Evolutionary conservation across 2,329 filamentous ascomycete genomes (phyloP).

Genomic region (Fusarium napiforme): DNA sequence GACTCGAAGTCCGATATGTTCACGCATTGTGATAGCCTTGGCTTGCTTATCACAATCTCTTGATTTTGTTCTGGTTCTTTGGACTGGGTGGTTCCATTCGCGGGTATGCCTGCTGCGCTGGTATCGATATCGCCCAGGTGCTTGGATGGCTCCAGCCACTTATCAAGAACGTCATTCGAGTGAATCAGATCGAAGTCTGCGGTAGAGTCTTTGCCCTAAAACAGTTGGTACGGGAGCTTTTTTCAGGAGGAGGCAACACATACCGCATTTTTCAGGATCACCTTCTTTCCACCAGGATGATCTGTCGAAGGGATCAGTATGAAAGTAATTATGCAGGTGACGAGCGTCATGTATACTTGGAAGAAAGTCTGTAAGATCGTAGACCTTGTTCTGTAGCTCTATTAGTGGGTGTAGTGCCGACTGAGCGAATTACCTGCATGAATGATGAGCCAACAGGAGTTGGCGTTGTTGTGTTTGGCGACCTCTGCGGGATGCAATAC

Average conservation of each 20-base stretch:
- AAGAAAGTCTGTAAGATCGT: slow-evolving; percentile 27
- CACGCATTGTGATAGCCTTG: slow-evolving; percentile 8
- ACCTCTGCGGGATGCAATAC: slow-evolving; percentile 10
- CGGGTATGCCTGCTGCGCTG: background rate
- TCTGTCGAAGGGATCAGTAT: background rate
- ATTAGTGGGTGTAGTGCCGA: background rate
- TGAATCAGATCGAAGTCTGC: slow-evolving; percentile 19
- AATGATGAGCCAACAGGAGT: slow-evolving; percentile 28
- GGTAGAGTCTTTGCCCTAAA: slow-evolving; percentile 22
- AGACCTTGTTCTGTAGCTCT: slow-evolving; percentile 1
- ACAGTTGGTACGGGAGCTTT: background rate
- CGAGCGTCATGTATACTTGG: background rate
- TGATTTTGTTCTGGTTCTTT: background rate
- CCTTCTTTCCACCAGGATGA: slow-evolving; percentile 19
- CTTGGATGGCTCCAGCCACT: slow-evolving; percentile 12
- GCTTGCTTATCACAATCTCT: background rate
- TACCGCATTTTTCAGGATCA: slow-evolving; percentile 28
- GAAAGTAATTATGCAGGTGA: fast-evolving
- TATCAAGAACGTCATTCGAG: slow-evolving; percentile 20
- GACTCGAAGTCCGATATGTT: slow-evolving; percentile 17
- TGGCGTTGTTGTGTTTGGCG: slow-evolving; percentile 10
- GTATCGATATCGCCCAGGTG: slow-evolving; percentile 16
- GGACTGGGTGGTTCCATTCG: background rate
- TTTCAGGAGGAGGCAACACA: fast-evolving
- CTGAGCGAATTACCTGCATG: slow-evolving; percentile 5